Evolutionary conservation across 805 yeast species (phyloP).

Genomic region (Saccharomyces mikatae): DNA sequence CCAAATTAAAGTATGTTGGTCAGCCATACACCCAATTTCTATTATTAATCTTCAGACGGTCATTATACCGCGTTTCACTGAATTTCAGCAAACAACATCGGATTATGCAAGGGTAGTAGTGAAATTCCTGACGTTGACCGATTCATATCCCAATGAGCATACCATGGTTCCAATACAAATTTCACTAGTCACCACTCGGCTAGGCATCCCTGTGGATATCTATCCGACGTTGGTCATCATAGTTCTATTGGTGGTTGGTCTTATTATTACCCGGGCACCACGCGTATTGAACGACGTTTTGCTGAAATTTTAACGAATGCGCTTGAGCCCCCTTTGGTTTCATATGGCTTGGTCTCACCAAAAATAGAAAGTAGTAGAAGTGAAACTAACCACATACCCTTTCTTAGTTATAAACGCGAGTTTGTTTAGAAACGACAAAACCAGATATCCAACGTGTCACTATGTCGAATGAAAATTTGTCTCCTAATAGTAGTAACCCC

Average conservation of each 20-base stretch:
- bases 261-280: neutral
- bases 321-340: neutral
- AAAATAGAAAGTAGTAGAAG: neutral
- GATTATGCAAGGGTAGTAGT: neutral
- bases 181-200: constrained; percentile 12
- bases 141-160: neutral
- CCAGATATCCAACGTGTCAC: neutral
- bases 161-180: constrained; percentile 14
- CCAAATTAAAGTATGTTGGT: constrained; percentile 26
- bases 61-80: constrained; percentile 9
- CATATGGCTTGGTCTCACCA: neutral
- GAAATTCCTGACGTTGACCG: neutral
- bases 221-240: constrained; percentile 1
- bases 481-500: constrained; percentile 11
- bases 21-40: constrained; percentile 23
- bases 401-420: neutral
- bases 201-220: constrained; percentile 21
- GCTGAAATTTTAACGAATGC: neutral
- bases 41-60: constrained; percentile 9
- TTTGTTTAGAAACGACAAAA: neutral
- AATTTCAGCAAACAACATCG: constrained; percentile 4
- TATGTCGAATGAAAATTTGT: constrained; percentile 1
- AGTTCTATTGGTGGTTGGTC: neutral
- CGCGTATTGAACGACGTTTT: neutral
- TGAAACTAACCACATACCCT: neutral